Evolutionary conservation across 192 early-diverging fungal genomes (phyloP), one percentile per base, ranked within the genome.

Genomic region (Mycoemilia scoparia): DNA sequence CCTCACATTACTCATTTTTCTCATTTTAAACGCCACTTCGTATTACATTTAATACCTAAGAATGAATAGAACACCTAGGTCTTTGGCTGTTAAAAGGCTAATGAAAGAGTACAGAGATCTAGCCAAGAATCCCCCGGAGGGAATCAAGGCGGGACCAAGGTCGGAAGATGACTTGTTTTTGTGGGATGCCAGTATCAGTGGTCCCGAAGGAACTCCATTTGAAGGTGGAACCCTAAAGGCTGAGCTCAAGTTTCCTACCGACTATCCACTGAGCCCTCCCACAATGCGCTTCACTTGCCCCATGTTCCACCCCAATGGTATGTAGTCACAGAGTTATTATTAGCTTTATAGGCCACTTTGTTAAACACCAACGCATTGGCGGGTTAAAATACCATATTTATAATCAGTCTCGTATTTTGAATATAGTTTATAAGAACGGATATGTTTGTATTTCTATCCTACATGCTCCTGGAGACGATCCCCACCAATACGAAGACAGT

Each of bases 401-500:
- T n/a, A n/a, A n/a, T n/a, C n/a, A n/a, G n/a, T 2, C 30, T 1
- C 12, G 2, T 11, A 2, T n/a, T n/a, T n/a, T 4, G 12, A 21
- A 18, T 22, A 17, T 21, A 70, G 85, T 98, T 18, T 98, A 98
- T 44, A 41, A 72, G 6, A 87, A 98, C 56, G 93, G 93, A 34
- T 76, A 77, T 2, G 93, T 98, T 7, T 98, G 93, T 55, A 98
- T 98, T 33, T 96, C 90, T 6, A 98, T 98, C 29, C 62, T 98
- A 19, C 93, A 98, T 56, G 72, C 93, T 18, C 93, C 93, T 1
- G 93, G 93, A 17, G 86, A 96, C 47, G 93, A 98, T 41, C 93
- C 93, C 0, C 84, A 92, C 62, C 82, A 83, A 71, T 98, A 98
- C 50, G 93, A 98, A 52, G 77, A 77, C 42, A 84, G 83, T 35